Evolutionary conservation across 2,329 filamentous ascomycete species (phyloP), one percentile per base, ranked within the genome.

Genomic region (Pseudocercospora crystallina): DNA sequence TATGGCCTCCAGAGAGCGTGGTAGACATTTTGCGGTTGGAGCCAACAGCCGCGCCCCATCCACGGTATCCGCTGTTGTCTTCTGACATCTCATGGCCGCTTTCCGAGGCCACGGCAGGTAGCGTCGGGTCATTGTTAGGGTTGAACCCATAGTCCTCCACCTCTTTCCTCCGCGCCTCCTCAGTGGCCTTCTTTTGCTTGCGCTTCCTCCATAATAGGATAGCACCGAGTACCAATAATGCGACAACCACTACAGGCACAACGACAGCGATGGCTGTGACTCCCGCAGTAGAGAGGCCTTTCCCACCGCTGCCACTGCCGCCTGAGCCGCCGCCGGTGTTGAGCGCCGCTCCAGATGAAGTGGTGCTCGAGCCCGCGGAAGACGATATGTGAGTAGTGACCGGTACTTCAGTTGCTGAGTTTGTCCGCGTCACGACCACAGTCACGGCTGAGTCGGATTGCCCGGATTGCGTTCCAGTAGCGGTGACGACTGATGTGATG

Each of bases 121-220:
- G 77, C 1, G 87, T 90, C 0, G 91, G 90, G 67, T 96, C 91
- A 53, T 90, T 86, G 72, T 97, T 97, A n/a, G 94, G 94, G 70
- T 97, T 97, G 77, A 91, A 97, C 30, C 88, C 86, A 69, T 97
- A 97, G 67, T 97, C 94, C 69, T 97, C 92, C 9, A 96, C 90
- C 72, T 99, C 94, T 74, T 96, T 96, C 57, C 91, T 83, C 43
- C 94, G 83, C 63, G 91, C 84, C 68, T 96, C 94, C 66, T 94
- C 90, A 11, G 86, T 87, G 57, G 84, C 83, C 76, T 90, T 94
- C 58, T 85, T 84, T 64, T 88, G 85, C 75, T 95, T 95, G 57
- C 90, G 86, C 74, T 84, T 90, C 67, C 89, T 84, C 90, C 90
- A 99, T 65, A 92, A 83, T 70, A 88, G 90, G 26, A 96, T 77